These are phyloP conservation scores for Solanum etuberosum DNA, from an alignment of 257 asterid genomes.

Conservation along the genomic window DNA sequence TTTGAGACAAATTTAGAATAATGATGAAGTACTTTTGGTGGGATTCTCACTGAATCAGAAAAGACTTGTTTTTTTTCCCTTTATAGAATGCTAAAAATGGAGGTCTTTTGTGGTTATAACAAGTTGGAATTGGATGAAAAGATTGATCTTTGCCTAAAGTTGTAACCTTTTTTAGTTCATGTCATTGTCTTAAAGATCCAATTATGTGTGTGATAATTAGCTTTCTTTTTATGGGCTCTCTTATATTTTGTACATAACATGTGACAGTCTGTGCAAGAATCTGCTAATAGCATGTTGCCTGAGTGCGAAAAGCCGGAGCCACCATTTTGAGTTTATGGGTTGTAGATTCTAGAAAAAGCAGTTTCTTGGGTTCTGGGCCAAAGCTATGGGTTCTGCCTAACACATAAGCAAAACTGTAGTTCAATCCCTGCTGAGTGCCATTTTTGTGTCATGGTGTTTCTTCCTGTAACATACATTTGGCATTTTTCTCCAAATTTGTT, in stretches of 20 bases:
- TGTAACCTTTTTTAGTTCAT: neutral
- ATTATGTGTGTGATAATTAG: neutral
- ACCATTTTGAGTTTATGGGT: neutral
- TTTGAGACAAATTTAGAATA: neutral
- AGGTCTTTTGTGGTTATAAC: neutral
- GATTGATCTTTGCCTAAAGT: neutral
- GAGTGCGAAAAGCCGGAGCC: neutral
- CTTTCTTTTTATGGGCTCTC: neutral
- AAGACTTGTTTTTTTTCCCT: neutral
- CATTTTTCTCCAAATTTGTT: neutral
- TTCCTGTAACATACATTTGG: neutral
- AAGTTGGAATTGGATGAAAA: neutral
- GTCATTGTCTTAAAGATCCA: neutral
- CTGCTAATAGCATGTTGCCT: neutral
- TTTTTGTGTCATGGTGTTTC: neutral
- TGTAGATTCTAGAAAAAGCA: neutral
- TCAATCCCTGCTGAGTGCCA: neutral
- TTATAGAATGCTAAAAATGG: neutral
- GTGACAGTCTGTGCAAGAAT: neutral
- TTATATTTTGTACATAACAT: neutral
- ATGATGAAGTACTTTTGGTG: neutral
- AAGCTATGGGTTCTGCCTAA: neutral
- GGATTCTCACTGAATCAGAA: neutral
- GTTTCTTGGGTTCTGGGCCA: neutral
- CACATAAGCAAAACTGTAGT: neutral